A percentile compares a stretch with the other conserved stretches of the same genome.
These are phyloP conservation scores for Corymbia citriodora DNA, from an alignment of 441 rosid genomes.

Conservation along the genomic window DNA sequence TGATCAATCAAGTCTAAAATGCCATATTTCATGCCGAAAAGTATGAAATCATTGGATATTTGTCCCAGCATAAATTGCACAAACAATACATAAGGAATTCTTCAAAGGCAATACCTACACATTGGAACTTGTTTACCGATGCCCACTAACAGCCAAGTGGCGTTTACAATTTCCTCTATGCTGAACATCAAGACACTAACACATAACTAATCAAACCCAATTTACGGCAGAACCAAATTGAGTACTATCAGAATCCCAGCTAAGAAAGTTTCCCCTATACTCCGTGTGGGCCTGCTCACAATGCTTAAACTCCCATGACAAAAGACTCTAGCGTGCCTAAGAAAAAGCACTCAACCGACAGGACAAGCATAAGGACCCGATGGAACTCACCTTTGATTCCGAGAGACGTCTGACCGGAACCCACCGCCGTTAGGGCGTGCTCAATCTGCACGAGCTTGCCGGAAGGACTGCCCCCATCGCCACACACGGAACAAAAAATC, in stretches of 20 bases:
- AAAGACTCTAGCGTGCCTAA: not conserved
- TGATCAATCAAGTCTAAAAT: not conserved
- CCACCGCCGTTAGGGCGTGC: conserved; percentile 96
- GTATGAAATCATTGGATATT: not conserved
- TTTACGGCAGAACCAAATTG: not conserved
- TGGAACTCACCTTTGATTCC: conserved; percentile 74
- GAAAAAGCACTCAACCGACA: not conserved
- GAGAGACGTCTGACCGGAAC: conserved; percentile 94
- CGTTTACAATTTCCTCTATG: not conserved
- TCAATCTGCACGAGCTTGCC: conserved; percentile 99
- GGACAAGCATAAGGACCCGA: not conserved
- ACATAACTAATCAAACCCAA: not conserved
- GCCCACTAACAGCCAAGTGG: not conserved
- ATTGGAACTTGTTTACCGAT: not conserved
- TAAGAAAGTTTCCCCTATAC: not conserved
- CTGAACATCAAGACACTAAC: not conserved
- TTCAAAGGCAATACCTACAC: not conserved
- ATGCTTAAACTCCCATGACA: not conserved
- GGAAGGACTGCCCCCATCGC: conserved; percentile 60
- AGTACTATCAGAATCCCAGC: not conserved
- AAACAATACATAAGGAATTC: not conserved
- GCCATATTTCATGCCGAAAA: not conserved
- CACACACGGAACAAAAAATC: not conserved
- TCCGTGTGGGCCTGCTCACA: not conserved
- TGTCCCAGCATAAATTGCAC: not conserved